Evolutionary conservation across 202 grass and related monocot species (phyloP), one percentile per base, ranked within the genome.

Genomic region (Schoenoplectus triqueter): DNA sequence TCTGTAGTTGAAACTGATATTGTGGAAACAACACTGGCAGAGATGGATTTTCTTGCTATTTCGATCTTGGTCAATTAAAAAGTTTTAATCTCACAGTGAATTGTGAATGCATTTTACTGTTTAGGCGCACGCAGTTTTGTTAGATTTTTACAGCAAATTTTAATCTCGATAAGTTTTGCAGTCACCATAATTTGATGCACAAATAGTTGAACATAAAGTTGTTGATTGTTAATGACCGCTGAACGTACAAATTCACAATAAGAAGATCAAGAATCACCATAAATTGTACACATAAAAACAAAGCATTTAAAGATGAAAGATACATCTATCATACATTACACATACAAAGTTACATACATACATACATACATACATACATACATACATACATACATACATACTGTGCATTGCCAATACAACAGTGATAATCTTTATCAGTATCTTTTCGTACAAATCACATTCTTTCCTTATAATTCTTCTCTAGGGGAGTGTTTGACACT

Each of bases 391-490:
- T 54, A 84, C 45, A 39, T 14, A 40, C 14, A 14, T n/a, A 64
- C 21, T 82, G 76, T 85, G 42, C 64, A 76, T 39, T 15, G 64
- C 11, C 69, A 67, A 78, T 54, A 86, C 50, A 67, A 66, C 72
- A 67, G 46, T 86, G 17, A 20, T 79, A 61, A 18, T 79, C 52
- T 40, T 59, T 78, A 17, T 61, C 75, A 21, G 40, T 52, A 79
- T 79, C 61, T 48, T 78, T 66, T 76, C 59, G 52, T 65, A 86
- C 63, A 68, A 51, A 42, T 85, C 84, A 68, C 72, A 86, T 64
- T 55, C 59, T 47, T 74, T 62, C 14, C 65, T 75, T 15, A 13
- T 75, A 75, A 75, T 63, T 55, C 15, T 60, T 70, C 69, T 7
- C 39, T 45, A 79, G 14, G 50, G n/a, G n/a, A n/a, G n/a, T n/a